Percentiles rank a stretch among this genome's conserved stretches.
Evolutionary conservation across 257 asterid genomes (phyloP).

Genomic region (Petunia secreta): DNA sequence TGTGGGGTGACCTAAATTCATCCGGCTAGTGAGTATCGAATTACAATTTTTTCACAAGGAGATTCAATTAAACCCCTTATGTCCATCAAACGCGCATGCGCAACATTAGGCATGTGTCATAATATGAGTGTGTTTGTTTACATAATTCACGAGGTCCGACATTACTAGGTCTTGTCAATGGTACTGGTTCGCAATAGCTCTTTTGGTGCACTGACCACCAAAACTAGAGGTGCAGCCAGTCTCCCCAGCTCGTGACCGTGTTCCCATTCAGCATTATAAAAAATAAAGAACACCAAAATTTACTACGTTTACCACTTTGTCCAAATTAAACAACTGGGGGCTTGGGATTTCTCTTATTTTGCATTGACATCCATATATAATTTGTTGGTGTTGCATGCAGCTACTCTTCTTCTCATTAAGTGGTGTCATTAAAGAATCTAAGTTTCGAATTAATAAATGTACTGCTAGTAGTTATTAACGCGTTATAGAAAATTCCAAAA

Average conservation of each 20-base stretch:
- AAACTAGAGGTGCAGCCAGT: neutral
- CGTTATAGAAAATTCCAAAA: neutral
- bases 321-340: neutral
- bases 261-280: neutral
- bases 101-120: no score
- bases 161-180: neutral
- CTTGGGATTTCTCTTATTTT: neutral
- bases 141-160: neutral
- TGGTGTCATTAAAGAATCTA: no score
- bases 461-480: neutral
- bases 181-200: neutral
- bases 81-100: no score
- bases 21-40: no score
- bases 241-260: neutral
- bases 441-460: neutral
- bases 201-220: neutral
- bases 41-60: no score
- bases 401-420: neutral
- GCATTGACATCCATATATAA: constrained; percentile 9
- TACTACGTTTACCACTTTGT: neutral
- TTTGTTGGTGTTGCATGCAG: neutral
- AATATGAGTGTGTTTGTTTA: neutral
- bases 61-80: no score
- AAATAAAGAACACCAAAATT: neutral
- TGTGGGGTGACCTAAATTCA: no score